Evolutionary conservation across 345 rosid species (phyloP).

Genomic region (Eucalyptus erythrocorys): DNA sequence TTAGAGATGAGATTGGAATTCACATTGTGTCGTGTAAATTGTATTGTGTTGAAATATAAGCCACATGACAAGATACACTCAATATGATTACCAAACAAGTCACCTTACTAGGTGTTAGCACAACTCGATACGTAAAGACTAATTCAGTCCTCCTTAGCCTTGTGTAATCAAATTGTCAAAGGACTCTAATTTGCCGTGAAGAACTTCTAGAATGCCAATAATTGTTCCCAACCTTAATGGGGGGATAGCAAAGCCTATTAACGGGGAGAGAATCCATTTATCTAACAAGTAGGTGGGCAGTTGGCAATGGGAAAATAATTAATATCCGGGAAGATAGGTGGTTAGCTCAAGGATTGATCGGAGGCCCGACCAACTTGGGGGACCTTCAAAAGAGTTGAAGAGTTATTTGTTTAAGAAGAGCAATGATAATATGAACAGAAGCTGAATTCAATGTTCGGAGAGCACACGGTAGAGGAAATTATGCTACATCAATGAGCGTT

Average conservation of each 20-base stretch:
- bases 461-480: not conserved
- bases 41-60: not conserved
- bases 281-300: not conserved
- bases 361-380: not conserved
- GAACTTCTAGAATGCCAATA: not conserved
- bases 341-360: not conserved
- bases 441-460: not conserved
- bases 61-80: not conserved
- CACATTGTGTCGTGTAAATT: accelerated
- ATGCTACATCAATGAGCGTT: accelerated
- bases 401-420: not conserved
- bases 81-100: not conserved
- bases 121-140: not conserved
- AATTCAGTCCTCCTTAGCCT: too few relatives aligned
- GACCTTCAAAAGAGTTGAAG: not conserved
- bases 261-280: not conserved
- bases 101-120: not conserved
- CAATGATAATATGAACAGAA: not conserved
- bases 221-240: not conserved
- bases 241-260: not conserved
- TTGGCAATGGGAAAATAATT: not conserved
- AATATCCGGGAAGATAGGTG: not conserved
- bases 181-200: too few relatives aligned
- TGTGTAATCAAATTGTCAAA: too few relatives aligned
- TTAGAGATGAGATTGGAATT: not conserved